phyloP scores from a whole-genome alignment of 2,329 filamentous ascomycete genomes.

The Ascochyta clinopodiicola region DNA sequence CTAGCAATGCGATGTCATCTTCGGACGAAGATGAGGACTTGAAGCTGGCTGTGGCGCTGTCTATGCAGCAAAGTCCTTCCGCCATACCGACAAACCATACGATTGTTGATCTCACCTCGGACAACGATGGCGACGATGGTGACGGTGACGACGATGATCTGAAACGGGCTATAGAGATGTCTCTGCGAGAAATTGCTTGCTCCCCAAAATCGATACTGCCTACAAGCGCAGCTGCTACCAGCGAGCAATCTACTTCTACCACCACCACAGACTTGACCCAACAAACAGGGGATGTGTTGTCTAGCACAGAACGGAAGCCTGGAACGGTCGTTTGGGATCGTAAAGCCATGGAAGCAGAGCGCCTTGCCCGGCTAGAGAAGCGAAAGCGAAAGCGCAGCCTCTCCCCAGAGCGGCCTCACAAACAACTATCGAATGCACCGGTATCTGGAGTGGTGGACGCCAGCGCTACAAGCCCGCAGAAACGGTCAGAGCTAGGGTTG shows the following conservation, averaged over 20 bases:
- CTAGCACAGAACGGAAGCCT: background rate
- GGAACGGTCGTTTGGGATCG: slow-evolving; percentile 69
- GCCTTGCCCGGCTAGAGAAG: slow-evolving; percentile 69
- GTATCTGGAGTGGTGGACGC: background rate
- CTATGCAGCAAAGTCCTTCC: slow-evolving; percentile 31
- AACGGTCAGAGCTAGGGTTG: slow-evolving; percentile 5
- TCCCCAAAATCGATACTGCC: background rate
- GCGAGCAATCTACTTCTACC: background rate
- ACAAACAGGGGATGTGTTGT: background rate
- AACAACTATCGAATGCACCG: slow-evolving; percentile 17
- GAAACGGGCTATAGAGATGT: slow-evolving; percentile 38
- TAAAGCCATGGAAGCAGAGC: slow-evolving; percentile 84
- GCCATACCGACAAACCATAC: background rate
- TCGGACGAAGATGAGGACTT: slow-evolving; percentile 41
- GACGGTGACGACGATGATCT: slow-evolving; percentile 30
- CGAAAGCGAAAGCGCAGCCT: slow-evolving; percentile 69
- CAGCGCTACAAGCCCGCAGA: background rate
- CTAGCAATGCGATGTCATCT: slow-evolving; percentile 24
- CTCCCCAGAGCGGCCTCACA: slow-evolving; percentile 47
- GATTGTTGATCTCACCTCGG: slow-evolving; percentile 27
- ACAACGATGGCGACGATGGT: slow-evolving; percentile 18
- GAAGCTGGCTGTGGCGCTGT: slow-evolving; percentile 38
- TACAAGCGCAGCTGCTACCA: background rate
- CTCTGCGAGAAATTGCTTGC: slow-evolving; percentile 21
- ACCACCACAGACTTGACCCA: slow-evolving; percentile 4